Percentiles rank a stretch among this genome's conserved stretches.
These are phyloP conservation scores for Eleusine indica DNA, from an alignment of 176 grass and related monocot species.

Conservation along the genomic window DNA sequence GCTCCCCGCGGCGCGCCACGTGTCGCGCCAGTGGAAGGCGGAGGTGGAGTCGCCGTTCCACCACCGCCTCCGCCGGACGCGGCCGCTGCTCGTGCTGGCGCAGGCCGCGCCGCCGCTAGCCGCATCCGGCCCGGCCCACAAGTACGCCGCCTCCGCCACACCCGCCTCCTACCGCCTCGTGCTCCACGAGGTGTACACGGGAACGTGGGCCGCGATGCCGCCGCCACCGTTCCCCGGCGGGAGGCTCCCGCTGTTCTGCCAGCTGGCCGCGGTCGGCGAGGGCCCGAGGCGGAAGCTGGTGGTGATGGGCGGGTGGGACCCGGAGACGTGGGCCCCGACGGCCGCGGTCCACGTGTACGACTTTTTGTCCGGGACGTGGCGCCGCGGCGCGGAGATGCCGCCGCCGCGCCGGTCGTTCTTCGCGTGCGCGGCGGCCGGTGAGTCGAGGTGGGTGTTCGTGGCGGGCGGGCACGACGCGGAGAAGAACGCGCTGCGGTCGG, in stretches of 20 bases:
- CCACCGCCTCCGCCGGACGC: slow-evolving; percentile 47
- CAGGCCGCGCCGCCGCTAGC: slow-evolving; percentile 43
- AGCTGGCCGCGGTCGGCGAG: slow-evolving; percentile 48
- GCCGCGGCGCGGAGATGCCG: slow-evolving; percentile 40
- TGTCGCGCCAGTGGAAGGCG: slow-evolving; percentile 64
- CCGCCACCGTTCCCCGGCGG: slow-evolving; percentile 24
- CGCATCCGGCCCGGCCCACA: slow-evolving; percentile 31
- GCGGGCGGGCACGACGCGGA: slow-evolving; percentile 74
- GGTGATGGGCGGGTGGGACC: slow-evolving; percentile 75
- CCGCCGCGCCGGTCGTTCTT: slow-evolving; percentile 55
- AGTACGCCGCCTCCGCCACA: slow-evolving; percentile 4
- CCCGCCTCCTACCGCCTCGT: slow-evolving; percentile 51
- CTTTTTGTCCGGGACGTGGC: slow-evolving; percentile 50
- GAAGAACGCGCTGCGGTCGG: slow-evolving; percentile 81
- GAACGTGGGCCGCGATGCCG: slow-evolving; percentile 49
- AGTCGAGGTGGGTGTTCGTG: slow-evolving; percentile 43
- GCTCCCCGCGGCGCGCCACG: slow-evolving; percentile 47
- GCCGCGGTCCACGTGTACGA: slow-evolving; percentile 71
- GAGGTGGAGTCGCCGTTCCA: slow-evolving; percentile 65
- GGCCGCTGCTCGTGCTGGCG: slow-evolving; percentile 37
- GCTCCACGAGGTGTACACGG: slow-evolving; percentile 52
- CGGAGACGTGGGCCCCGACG: slow-evolving; percentile 59
- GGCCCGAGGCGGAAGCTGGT: slow-evolving; percentile 37
- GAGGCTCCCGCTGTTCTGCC: slow-evolving; percentile 76
- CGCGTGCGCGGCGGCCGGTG: slow-evolving; percentile 51